These are phyloP conservation scores for Gossypium arboreum DNA, from an alignment of 345 rosid species.

Conservation along the genomic window DNA sequence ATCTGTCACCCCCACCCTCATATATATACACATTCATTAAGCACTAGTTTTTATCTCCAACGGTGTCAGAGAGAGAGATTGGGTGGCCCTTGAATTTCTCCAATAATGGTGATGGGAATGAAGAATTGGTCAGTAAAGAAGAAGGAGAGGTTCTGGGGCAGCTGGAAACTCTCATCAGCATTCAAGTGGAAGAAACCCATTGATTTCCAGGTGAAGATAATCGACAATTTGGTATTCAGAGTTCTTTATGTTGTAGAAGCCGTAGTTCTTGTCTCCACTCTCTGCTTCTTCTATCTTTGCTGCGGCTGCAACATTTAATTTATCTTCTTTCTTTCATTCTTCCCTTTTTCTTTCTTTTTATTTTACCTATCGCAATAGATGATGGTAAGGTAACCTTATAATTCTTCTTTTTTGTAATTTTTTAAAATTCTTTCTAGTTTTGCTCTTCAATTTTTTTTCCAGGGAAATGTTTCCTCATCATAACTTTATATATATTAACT, in stretches of 20 bases:
- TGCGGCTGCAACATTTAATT: constrained; percentile 50
- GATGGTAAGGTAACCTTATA: neutral
- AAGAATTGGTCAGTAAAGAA: constrained; percentile 18
- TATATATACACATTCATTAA: neutral
- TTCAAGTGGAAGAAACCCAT: constrained; percentile 27
- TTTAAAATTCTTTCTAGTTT: neutral
- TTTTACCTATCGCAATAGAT: neutral
- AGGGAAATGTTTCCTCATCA: too few relatives aligned
- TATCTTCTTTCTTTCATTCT: neutral
- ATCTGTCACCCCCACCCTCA: neutral
- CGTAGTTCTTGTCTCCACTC: constrained; percentile 43
- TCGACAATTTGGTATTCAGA: constrained; percentile 45
- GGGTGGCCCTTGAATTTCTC: neutral
- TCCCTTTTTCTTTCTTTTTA: neutral
- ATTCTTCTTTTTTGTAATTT: neutral
- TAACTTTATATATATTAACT: too few relatives aligned
- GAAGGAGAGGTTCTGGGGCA: constrained; percentile 14
- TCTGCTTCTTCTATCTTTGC: constrained; percentile 61
- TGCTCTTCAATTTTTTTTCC: neutral
- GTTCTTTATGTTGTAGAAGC: constrained; percentile 50
- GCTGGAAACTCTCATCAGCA: constrained; percentile 20
- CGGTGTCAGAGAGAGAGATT: neutral
- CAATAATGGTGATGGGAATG: constrained; percentile 16
- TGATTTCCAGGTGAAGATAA: constrained; percentile 20
- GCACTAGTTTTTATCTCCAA: constrained; percentile 5